Conservation (phyloP, 441 rosid species). For the Isatis lusitanica region DNA sequence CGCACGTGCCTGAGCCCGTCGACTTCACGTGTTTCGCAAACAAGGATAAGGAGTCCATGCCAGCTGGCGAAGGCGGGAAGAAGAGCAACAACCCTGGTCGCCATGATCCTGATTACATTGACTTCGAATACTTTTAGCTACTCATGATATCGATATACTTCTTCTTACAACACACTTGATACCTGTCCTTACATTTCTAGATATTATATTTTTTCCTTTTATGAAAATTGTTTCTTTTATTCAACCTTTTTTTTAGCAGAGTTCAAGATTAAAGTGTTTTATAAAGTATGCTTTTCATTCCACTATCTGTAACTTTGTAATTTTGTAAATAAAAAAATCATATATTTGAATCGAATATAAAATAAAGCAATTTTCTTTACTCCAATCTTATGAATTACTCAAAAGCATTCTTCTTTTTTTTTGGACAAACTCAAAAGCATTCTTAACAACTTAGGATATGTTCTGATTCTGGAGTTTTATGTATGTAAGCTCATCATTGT, state of each 20-base stretch:
- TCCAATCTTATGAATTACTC: too few species aligned
- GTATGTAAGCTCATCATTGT: too few species aligned
- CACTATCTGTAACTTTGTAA: background rate
- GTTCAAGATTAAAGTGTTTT: background rate
- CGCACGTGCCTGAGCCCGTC: conserved; percentile 73
- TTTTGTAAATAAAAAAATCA: background rate
- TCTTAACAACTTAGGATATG: too few species aligned
- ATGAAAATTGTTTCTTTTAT: background rate
- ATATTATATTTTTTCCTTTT: background rate
- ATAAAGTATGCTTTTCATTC: background rate
- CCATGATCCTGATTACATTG: conserved; percentile 58
- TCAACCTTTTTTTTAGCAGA: background rate
- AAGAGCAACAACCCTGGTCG: conserved; percentile 27
- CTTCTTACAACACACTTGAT: background rate
- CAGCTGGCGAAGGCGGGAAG: conserved; percentile 23
- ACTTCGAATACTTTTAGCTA: conserved; percentile 72
- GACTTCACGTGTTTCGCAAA: conserved; percentile 58
- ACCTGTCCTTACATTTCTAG: background rate
- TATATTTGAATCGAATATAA: background rate
- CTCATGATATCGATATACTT: background rate
- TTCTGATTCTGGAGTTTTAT: too few species aligned
- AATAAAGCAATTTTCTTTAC: background rate
- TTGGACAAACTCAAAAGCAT: too few species aligned
- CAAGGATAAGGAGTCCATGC: conserved; percentile 46
- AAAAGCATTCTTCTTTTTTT: too few species aligned